Conservation (phyloP, 176 grass and related monocot species). For the Oryza officinalis region DNA sequence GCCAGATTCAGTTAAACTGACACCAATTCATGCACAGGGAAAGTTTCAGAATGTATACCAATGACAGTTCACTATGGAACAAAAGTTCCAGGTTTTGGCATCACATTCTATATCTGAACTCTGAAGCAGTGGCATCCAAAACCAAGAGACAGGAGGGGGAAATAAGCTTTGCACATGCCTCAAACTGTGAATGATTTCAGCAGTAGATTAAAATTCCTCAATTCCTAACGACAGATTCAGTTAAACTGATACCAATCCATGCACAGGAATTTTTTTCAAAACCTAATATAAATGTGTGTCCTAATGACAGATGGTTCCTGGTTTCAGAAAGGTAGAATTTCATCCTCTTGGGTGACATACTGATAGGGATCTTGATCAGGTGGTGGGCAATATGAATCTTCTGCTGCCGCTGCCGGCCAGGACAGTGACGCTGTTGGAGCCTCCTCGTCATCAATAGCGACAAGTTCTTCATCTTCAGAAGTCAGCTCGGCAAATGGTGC, state of each 20-base stretch:
- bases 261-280: background rate
- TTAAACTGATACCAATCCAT: background rate
- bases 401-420: constrained; percentile 4
- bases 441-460: constrained; percentile 1
- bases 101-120: too few relatives aligned
- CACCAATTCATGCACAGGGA: too few relatives aligned
- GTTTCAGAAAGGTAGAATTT: background rate
- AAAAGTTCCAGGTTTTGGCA: too few relatives aligned
- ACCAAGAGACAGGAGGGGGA: too few relatives aligned
- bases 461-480: constrained; percentile 34
- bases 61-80: too few relatives aligned
- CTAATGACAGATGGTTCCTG: background rate
- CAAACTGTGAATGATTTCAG: background rate
- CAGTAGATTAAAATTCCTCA: background rate
- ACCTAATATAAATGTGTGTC: background rate
- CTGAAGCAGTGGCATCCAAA: too few relatives aligned
- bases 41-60: too few relatives aligned
- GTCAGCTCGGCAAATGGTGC: constrained; percentile 41
- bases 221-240: background rate
- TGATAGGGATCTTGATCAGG: constrained; percentile 47
- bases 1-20: too few relatives aligned
- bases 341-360: constrained; percentile 34
- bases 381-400: constrained; percentile 26
- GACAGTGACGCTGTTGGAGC: background rate
- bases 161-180: too few relatives aligned